phyloP scores from a whole-genome alignment of 805 yeast species.

The Candida caryicola region DNA sequence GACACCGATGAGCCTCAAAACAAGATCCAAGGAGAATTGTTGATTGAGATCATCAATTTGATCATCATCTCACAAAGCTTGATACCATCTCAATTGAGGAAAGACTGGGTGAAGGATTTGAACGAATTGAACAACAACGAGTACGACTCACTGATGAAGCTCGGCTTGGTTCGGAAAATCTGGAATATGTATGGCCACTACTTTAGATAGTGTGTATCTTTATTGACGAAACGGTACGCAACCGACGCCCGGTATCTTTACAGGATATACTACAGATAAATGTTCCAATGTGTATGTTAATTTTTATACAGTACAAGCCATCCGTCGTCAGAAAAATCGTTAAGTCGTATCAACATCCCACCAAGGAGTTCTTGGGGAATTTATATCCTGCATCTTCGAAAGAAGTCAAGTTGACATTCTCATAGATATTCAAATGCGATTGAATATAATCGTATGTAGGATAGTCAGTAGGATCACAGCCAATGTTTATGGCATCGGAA shows the following conservation, averaged over 20 bases:
- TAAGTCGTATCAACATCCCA: conserved; percentile 7
- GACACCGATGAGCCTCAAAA: conserved; percentile 20
- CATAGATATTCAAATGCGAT: conserved; percentile 65
- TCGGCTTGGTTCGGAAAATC: conserved; percentile 52
- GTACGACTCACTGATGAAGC: conserved; percentile 36
- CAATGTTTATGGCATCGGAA: conserved; percentile 48
- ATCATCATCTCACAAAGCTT: conserved; percentile 46
- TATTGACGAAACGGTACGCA: too few relatives aligned
- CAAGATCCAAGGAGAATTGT: conserved; percentile 52
- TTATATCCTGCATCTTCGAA: conserved; percentile 75
- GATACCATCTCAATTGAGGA: conserved; percentile 47
- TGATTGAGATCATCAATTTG: conserved; percentile 63
- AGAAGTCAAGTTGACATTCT: conserved; percentile 62
- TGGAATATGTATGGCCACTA: conserved; percentile 57
- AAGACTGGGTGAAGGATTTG: conserved; percentile 63
- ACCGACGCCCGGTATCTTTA: neutral
- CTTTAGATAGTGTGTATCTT: conserved; percentile 19
- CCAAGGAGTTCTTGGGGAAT: conserved; percentile 39
- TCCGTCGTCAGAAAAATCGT: neutral
- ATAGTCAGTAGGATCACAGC: conserved; percentile 83
- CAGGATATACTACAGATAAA: neutral
- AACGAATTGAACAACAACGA: conserved; percentile 51
- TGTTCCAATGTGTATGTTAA: neutral
- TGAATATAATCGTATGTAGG: conserved; percentile 87
- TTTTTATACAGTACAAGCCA: neutral